Percentiles rank a stretch among this genome's conserved stretches.
These are phyloP conservation scores for Tripterygium wilfordii DNA, from an alignment of 177 flowering plant genomes.

Conservation along the genomic window DNA sequence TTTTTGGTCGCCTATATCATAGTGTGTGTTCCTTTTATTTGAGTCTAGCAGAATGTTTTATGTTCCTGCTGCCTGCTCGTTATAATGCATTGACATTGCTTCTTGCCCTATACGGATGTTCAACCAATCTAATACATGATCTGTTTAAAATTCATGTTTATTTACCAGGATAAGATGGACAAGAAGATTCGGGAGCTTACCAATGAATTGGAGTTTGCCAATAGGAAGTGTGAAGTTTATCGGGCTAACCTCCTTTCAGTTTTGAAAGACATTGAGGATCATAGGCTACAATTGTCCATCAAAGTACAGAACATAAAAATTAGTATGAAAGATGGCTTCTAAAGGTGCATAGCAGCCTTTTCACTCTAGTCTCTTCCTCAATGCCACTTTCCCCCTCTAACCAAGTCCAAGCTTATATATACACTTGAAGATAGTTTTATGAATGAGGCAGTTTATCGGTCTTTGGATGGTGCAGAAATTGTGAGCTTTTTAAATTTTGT, in stretches of 20 bases:
- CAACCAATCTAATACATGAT: too few relatives aligned
- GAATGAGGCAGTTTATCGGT: too few relatives aligned
- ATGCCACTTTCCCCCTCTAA: too few relatives aligned
- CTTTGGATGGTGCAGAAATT: constrained; percentile 7
- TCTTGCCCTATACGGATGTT: too few relatives aligned
- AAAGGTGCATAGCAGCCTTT: constrained; percentile 19
- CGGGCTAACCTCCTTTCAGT: constrained; percentile 58
- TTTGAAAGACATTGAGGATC: constrained; percentile 67
- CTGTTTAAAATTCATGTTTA: too few relatives aligned
- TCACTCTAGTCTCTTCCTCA: constrained; percentile 5
- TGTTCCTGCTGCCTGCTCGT: too few relatives aligned
- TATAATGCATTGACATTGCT: too few relatives aligned
- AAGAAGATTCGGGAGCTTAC: constrained; percentile 46
- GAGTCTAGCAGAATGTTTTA: too few relatives aligned
- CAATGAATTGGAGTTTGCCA: constrained; percentile 43
- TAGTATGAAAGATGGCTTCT: constrained; percentile 50
- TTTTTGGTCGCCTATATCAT: too few relatives aligned
- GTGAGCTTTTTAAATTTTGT: background rate
- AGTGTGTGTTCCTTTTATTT: too few relatives aligned
- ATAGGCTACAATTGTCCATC: constrained; percentile 55
- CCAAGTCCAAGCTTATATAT: too few relatives aligned
- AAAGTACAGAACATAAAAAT: constrained; percentile 70
- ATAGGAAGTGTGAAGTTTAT: constrained; percentile 62
- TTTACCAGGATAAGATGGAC: constrained; percentile 65
- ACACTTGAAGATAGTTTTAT: too few relatives aligned